Base-by-base conservation (phyloP, 768 basidiomycete species). In the Mycena haematopus region DNA sequence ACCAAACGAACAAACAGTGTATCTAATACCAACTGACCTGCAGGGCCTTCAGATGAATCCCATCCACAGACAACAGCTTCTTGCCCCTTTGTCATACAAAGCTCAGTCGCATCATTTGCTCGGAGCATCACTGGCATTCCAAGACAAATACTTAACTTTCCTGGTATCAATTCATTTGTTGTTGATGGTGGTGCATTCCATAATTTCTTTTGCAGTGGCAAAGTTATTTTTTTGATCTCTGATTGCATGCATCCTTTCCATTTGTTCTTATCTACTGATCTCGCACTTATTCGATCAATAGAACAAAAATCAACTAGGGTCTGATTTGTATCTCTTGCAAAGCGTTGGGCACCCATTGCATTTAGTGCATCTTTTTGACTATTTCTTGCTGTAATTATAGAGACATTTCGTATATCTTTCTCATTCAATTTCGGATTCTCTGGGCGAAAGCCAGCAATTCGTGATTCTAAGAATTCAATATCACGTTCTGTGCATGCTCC, bases 381-480 rank as follows among this genome's bases (percentile, higher is more conserved):
- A 70, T 80, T 80, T 14, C 66, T 60, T 1, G 72, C 68, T 1
- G 77, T 79, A 21, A 83, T 82, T 3, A 81, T 70, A 2, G 79
- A 74, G 0, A 76, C 70, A 71, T 78, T 65, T 24, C 72, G 33
- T 46, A 78, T 79, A 1, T 53, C 24, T 9, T 63, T 40, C 1
- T 52, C 42, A 27, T 42, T 35, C 15, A 75, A 24, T 29, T 36
- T 52, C 2, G 67, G 60, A 24, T 58, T 47, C 11, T 56, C 64
- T 3, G 60, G 56, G 9, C 22, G 6, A 1, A 47, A 40, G 17
- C 72, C 63, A 3, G 72, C 63, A 0, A 78, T 58, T 5, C 70
- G 17, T 3, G 71, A 68, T 14, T 63, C 29, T 3, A 82, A 58
- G 60, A 81, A 78, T 2, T n/a, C 40, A 15, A 82, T 66, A 60